Percentiles rank a stretch among this genome's conserved stretches.
Evolutionary conservation across 441 rosid species (phyloP).

Genomic region (Jatropha podagrica): DNA sequence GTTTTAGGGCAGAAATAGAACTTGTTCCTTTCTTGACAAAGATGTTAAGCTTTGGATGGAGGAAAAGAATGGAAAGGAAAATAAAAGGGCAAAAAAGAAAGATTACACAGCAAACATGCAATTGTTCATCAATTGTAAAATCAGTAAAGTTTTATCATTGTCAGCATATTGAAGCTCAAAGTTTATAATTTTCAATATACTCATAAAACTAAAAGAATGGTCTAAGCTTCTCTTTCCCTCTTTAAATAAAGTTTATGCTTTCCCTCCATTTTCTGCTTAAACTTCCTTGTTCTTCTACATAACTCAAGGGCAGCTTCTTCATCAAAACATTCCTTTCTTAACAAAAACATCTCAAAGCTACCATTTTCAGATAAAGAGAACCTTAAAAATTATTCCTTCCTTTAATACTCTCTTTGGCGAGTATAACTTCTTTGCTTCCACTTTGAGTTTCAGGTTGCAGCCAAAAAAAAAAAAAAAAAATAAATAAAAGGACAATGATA

Average conservation of each 20-base stretch:
- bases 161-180: not conserved
- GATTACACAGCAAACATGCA: not conserved
- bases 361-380: not conserved
- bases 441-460: conserved; percentile 43
- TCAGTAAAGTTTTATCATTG: not conserved
- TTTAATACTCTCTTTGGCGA: conserved; percentile 30
- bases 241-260: conserved; percentile 38
- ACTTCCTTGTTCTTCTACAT: conserved; percentile 21
- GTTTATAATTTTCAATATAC: not conserved
- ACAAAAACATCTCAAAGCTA: conserved; percentile 16
- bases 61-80: not conserved
- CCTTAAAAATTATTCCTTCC: conserved; percentile 21
- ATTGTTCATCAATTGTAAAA: not conserved
- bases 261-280: conserved; percentile 38
- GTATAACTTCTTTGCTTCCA: conserved; percentile 60
- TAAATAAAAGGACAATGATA: conserved; percentile 32
- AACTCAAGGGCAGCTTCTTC: conserved; percentile 37
- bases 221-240: conserved; percentile 1
- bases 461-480: not conserved
- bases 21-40: not conserved
- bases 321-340: conserved; percentile 64
- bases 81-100: not conserved
- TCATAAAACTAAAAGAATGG: not conserved
- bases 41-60: not conserved
- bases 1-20: not conserved